A percentile compares a stretch with the other conserved stretches of the same genome.
These are phyloP conservation scores for Tarenaya hassleriana DNA, from an alignment of 345 rosid genomes.

Conservation along the genomic window DNA sequence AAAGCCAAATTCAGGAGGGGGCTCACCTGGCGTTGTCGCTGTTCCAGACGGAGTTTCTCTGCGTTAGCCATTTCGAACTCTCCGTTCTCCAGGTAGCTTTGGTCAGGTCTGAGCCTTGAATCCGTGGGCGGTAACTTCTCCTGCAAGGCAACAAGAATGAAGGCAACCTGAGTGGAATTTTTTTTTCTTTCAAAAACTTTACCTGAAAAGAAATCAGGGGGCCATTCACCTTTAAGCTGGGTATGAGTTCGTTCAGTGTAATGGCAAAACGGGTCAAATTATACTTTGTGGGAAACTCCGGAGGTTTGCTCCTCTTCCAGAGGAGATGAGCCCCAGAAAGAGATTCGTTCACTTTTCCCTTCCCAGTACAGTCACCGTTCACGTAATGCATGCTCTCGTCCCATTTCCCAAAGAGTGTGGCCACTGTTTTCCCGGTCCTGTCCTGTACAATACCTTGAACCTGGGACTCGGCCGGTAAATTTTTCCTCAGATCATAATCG, in stretches of 20 bases:
- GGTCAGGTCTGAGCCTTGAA: constrained; percentile 97
- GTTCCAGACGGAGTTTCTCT: constrained; percentile 89
- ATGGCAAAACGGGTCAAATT: too few species aligned
- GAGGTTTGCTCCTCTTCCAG: too few species aligned
- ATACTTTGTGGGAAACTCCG: constrained; percentile 23
- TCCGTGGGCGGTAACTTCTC: constrained; percentile 95
- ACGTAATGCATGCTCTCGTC: constrained; percentile 38
- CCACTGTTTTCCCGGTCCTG: constrained; percentile 33
- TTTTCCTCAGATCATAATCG: neutral
- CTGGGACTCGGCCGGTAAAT: constrained; percentile 16
- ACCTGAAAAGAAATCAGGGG: too few species aligned
- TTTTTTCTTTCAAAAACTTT: too few species aligned
- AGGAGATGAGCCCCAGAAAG: too few species aligned
- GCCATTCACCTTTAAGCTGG: constrained; percentile 63
- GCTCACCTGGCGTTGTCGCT: constrained; percentile 89
- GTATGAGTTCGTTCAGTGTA: too few species aligned
- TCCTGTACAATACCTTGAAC: constrained; percentile 38
- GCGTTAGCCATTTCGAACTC: constrained; percentile 96
- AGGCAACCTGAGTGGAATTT: too few species aligned
- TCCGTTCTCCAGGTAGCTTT: constrained; percentile 79
- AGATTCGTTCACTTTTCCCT: too few species aligned
- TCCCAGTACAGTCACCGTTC: constrained; percentile 7
- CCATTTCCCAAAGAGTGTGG: constrained; percentile 41
- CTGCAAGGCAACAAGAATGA: constrained; percentile 31
- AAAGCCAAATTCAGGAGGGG: neutral